These are phyloP conservation scores for Candida montana DNA, from an alignment of 805 yeast genomes.

Conservation along the genomic window DNA sequence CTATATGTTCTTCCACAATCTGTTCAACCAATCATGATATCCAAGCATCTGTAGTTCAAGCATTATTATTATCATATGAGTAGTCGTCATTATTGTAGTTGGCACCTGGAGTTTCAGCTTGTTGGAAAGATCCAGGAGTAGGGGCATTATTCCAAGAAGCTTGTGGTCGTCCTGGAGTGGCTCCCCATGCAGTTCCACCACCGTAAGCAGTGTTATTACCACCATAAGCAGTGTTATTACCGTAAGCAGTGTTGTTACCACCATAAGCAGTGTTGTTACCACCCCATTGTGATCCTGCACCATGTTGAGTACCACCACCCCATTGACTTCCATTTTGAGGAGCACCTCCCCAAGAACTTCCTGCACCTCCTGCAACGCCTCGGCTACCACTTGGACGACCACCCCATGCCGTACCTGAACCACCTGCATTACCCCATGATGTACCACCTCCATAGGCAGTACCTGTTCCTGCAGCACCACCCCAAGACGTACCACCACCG, in stretches of 20 bases:
- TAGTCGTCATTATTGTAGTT: conserved; percentile 22
- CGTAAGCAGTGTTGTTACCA: conserved; percentile 28
- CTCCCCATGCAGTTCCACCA: conserved; percentile 34
- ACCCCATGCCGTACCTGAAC: conserved; percentile 29
- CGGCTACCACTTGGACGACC: conserved; percentile 38
- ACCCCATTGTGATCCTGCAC: conserved; percentile 21
- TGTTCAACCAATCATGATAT: too few relatives aligned
- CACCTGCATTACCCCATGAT: conserved; percentile 36
- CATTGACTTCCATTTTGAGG: conserved; percentile 16
- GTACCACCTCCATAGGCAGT: conserved; percentile 32
- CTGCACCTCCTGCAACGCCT: conserved; percentile 26
- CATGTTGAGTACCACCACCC: conserved; percentile 15
- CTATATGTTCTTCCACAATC: too few relatives aligned
- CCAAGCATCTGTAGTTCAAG: conserved; percentile 16
- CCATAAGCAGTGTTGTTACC: conserved; percentile 20
- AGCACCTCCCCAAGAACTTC: conserved; percentile 36
- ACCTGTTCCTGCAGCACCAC: conserved; percentile 39
- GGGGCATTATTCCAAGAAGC: conserved; percentile 24
- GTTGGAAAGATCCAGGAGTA: conserved; percentile 30
- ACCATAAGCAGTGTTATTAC: too few relatives aligned
- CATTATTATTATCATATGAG: conserved; percentile 7
- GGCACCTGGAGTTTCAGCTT: conserved; percentile 35
- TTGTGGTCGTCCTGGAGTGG: conserved; percentile 26
- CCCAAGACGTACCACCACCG: conserved; percentile 40
- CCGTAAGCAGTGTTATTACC: conserved; percentile 31